These are phyloP conservation scores for Ascochyta fabae DNA, from an alignment of 2,329 filamentous ascomycete genomes.

Conservation along the genomic window DNA sequence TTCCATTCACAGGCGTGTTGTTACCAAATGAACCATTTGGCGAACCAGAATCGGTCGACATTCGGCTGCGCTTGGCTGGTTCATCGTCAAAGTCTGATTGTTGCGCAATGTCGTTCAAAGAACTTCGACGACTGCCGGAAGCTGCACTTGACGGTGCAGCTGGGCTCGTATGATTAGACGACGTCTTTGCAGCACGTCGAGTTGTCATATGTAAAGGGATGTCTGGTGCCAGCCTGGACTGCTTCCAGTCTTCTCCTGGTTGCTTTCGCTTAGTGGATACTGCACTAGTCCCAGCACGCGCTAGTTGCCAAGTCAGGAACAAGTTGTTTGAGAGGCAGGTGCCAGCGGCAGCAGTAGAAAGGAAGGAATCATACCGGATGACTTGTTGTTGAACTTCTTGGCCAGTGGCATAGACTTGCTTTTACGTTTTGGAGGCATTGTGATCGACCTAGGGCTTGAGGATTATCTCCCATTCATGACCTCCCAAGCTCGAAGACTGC, in stretches of 20 bases:
- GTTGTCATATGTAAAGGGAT: slow-evolving; percentile 59
- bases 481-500: background rate
- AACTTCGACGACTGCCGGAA: slow-evolving; percentile 50
- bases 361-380: slow-evolving; percentile 28
- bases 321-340: slow-evolving; percentile 37
- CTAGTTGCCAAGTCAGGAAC: slow-evolving; percentile 46
- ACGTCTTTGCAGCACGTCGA: slow-evolving; percentile 50
- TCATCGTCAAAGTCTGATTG: slow-evolving; percentile 44
- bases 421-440: slow-evolving; percentile 47
- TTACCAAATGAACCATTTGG: slow-evolving; percentile 41
- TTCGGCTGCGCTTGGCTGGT: slow-evolving; percentile 48
- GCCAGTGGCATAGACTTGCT: slow-evolving; percentile 21
- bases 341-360: slow-evolving; percentile 15
- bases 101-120: slow-evolving; percentile 44
- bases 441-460: slow-evolving; percentile 7
- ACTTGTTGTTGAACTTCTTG: slow-evolving; percentile 14
- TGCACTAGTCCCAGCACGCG: slow-evolving; percentile 39
- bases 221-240: slow-evolving; percentile 54
- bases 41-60: slow-evolving; percentile 48
- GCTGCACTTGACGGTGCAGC: slow-evolving; percentile 44
- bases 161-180: slow-evolving; percentile 45
- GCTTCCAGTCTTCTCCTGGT: slow-evolving; percentile 23
- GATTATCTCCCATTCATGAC: background rate
- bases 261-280: slow-evolving; percentile 46
- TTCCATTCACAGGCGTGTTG: slow-evolving; percentile 38